Base-by-base conservation (phyloP, 1,284 basidiomycete genomes). In the Trametes pubescens region DNA sequence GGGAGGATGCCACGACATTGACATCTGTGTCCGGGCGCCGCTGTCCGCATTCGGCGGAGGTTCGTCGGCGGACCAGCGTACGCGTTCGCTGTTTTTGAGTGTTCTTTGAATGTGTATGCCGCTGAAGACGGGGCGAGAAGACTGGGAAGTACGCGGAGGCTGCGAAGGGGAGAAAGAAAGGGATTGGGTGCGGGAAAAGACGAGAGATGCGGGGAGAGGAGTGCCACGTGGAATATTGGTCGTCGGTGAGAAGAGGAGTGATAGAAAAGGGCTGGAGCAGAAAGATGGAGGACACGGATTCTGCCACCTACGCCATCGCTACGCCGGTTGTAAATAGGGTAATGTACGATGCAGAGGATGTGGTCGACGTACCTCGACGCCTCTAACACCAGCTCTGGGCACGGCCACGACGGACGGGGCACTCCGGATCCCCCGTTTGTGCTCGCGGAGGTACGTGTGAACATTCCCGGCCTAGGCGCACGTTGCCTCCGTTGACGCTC, bases 291-390 rank as follows among this genome's bases (percentile, higher is more conserved):
- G 49, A n/a, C 24, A 32, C 16, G 49, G 16, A 51, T 26, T 4
- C 16, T 22, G 9, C 18, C 26, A n/a, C 40, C 4, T 43, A n/a
- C 40, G 40, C 40, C 18, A 11, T 38, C 37, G 37, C 14, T 38
- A 11, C 37, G 37, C 37, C 37, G 37, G 40, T 16, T 51, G 47
- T 61, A 51, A n/a, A 58, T 68, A 68, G 58, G 53, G 51, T 22
- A 9, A 60, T 61, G 61, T 61, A 59, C 55, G 64, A 84, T 85
- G 83, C 81, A 84, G 69, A 77, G 83, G 38, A 75, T 82, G 62
- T 84, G 83, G 83, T 84, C 82, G 38, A 81, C 79, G 9, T 85
- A 84, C 69, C 80, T 85, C 13, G 81, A 80, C 69, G 7, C 38
- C 44, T 70, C 67, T 14, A 58, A 59, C 46, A 62, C 61, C 35